Conservation (phyloP, 1,284 basidiomycete genomes). For the Sporisorium scitamineum region DNA sequence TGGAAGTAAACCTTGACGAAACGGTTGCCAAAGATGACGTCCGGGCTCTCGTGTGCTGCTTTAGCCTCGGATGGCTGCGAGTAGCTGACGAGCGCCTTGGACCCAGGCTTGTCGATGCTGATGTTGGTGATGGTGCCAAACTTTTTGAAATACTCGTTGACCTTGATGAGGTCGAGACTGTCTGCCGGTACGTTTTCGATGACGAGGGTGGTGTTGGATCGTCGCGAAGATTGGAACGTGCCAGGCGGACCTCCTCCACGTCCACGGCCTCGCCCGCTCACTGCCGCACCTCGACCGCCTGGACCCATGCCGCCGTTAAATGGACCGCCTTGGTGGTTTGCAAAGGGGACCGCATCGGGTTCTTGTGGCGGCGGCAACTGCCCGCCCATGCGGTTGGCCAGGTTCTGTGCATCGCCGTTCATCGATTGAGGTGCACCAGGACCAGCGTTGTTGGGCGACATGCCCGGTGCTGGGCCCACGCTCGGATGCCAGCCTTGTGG, state of each 20-base stretch:
- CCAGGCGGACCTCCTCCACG: conserved; percentile 73
- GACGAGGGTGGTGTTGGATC: conserved; percentile 81
- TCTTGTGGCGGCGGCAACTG: conserved; percentile 18
- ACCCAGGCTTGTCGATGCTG: conserved; percentile 82
- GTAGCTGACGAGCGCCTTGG: conserved; percentile 86
- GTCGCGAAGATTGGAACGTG: conserved; percentile 61
- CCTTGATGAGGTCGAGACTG: conserved; percentile 80
- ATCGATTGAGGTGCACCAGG: conserved; percentile 11
- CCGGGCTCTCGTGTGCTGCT: conserved; percentile 89
- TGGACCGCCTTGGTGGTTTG: conserved; percentile 12
- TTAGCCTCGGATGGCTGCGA: conserved; percentile 85
- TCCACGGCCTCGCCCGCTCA: conserved; percentile 72
- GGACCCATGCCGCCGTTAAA: conserved; percentile 26
- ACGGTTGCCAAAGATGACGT: conserved; percentile 90
- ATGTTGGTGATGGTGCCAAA: conserved; percentile 95
- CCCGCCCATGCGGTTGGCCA: conserved; percentile 41
- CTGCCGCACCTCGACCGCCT: conserved; percentile 63
- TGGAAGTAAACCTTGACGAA: conserved; percentile 81
- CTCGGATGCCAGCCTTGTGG: conserved; percentile 44
- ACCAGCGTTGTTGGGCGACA: conserved; percentile 19
- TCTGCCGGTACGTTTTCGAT: conserved; percentile 93
- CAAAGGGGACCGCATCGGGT: conserved; percentile 13
- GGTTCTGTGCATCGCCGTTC: conserved; percentile 38
- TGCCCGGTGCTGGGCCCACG: conserved; percentile 40
- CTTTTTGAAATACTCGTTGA: conserved; percentile 89